A percentile compares a stretch with the other conserved stretches of the same genome.
Evolutionary conservation across 345 rosid species (phyloP).

Genomic region (Bruguiera parviflora): DNA sequence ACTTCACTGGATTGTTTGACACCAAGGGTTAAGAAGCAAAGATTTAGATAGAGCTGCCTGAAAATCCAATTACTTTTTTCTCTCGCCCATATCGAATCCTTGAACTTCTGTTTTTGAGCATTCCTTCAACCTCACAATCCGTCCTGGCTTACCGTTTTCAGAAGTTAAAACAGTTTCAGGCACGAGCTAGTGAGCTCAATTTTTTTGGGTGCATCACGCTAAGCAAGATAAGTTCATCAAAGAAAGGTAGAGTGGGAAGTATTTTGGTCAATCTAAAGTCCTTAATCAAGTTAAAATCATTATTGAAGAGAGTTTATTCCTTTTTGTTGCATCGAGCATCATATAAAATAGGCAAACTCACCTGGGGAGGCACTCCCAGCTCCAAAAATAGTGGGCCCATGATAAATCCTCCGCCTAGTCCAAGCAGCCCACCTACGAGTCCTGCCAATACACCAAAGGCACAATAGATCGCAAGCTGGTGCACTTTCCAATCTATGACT

Average conservation of each 20-base stretch:
- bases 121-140: not conserved
- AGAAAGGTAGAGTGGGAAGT: not conserved
- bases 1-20: not conserved
- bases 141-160: not conserved
- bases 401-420: constrained; percentile 42
- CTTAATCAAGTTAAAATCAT: no score
- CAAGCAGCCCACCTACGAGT: constrained; percentile 37
- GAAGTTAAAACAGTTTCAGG: not conserved
- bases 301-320: not conserved
- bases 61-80: not conserved
- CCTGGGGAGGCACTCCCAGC: constrained; percentile 44
- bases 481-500: constrained; percentile 15
- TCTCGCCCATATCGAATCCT: not conserved
- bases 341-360: constrained; percentile 5
- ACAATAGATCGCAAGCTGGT: constrained; percentile 26
- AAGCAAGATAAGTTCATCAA: not conserved
- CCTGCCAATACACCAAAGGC: constrained; percentile 31
- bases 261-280: no score
- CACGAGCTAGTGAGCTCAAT: not conserved
- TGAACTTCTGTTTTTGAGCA: not conserved
- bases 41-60: not conserved
- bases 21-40: not conserved
- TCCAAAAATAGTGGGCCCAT: constrained; percentile 44
- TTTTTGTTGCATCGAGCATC: not conserved
- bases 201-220: not conserved